Evolutionary conservation across 345 rosid genomes (phyloP), one percentile per base, ranked within the genome.

Genomic region (Eucalyptus marginata): DNA sequence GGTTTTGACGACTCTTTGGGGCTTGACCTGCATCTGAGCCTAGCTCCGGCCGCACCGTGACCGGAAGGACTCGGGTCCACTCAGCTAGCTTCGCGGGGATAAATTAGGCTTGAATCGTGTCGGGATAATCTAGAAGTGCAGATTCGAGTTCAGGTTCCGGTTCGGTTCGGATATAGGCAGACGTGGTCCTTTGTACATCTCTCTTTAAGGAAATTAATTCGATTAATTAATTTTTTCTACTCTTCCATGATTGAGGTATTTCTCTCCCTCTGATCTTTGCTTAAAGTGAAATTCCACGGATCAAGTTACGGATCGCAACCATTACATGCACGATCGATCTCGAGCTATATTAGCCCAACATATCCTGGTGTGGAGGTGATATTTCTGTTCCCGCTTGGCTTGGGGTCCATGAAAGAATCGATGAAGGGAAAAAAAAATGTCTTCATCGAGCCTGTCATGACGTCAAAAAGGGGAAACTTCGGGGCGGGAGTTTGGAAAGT

Each of bases 21-120:
- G 86, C 92, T 97, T 89, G 98, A 96, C 91, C 94, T 97, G 93
- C 99, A 97, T 92, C 99, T 97, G 18, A 94, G 99, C 90, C 97
- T 97, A 84, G 96, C 99, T 59, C 99, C 99, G 10, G 95, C 99
- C 62, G 96, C 96, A 62, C 95, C 92, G 7, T 96, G 94, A 95
- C 44, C 27, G 59, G 59, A 86, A 86, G 62, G 86, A 62, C 83
- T 4, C 33, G 22, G 64, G 58, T 31, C 36, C 47, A 71, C 79
- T 27, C 83, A 22, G 83, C 83, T 36, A 71, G 46, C 46, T 71
- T 36, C 83, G 43, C 46, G 83, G 83, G 46, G 46, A 71, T 71
- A 36, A 18, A 6, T 71, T 18, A 71, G 83, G 83, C 46, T 36
- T 71, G 46, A 71, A 71, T 36, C 46, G 13, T 71, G 14, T 71